Conservation (phyloP, 2,329 filamentous ascomycete genomes). For the Fusarium globosum region DNA sequence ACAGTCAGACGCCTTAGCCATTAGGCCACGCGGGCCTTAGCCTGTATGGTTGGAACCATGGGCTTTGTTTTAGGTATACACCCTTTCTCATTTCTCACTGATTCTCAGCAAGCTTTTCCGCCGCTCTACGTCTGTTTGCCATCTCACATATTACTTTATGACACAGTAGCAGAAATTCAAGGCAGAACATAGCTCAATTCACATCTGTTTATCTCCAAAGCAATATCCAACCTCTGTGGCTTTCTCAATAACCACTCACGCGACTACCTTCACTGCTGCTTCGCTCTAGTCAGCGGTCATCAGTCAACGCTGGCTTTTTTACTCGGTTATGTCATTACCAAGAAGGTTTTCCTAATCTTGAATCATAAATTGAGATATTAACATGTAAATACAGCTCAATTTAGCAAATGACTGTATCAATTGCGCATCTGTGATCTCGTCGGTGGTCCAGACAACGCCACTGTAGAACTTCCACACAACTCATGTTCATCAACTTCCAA, state of each 20-base stretch:
- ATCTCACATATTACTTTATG: too few relatives aligned
- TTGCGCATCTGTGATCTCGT: not conserved
- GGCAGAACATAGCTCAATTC: too few relatives aligned
- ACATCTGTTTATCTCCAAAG: slow-evolving; percentile 20
- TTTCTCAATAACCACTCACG: slow-evolving; percentile 85
- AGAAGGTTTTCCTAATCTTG: too few relatives aligned
- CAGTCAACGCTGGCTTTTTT: too few relatives aligned
- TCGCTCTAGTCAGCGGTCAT: not conserved
- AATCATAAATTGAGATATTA: not conserved
- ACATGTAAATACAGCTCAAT: too few relatives aligned
- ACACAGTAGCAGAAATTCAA: too few relatives aligned
- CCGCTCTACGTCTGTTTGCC: too few relatives aligned
- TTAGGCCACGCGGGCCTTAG: not conserved
- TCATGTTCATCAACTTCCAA: not conserved
- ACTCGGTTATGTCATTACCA: too few relatives aligned
- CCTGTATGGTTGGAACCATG: too few relatives aligned
- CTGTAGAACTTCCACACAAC: not conserved
- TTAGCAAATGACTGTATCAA: not conserved
- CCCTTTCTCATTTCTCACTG: too few relatives aligned
- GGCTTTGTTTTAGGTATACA: too few relatives aligned
- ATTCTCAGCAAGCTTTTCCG: too few relatives aligned
- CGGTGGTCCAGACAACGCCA: not conserved
- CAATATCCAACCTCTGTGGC: slow-evolving; percentile 70
- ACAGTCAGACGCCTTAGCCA: slow-evolving; percentile 1
- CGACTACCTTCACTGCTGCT: slow-evolving; percentile 68